Evolutionary conservation across 371 early-diverging fungal genomes (phyloP).

Genomic region (Rhizopus stolonifer): DNA sequence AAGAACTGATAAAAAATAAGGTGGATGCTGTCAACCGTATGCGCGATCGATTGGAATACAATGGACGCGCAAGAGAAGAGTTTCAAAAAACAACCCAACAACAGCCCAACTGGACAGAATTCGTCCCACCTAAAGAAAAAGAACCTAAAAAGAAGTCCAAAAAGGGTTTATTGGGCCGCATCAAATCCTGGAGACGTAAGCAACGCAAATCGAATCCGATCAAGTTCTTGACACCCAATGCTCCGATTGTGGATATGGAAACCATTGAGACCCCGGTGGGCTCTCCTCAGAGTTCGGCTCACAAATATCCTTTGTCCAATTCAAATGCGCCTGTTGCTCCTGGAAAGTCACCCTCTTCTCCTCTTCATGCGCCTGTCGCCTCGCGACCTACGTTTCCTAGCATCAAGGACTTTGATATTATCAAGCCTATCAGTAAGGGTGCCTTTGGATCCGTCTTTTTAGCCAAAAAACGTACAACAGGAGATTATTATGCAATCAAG

Average conservation of each 20-base stretch:
- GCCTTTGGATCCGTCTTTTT: constrained; percentile 91
- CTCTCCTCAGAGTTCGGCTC: constrained; percentile 20
- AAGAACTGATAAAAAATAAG: constrained; percentile 23
- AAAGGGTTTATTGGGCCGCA: constrained; percentile 24
- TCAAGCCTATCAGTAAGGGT: constrained; percentile 91
- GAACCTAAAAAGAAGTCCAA: constrained; percentile 2
- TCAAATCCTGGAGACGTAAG: constrained; percentile 28
- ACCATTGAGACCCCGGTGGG: constrained; percentile 38
- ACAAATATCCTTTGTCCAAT: constrained; percentile 10
- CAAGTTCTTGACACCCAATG: constrained; percentile 14
- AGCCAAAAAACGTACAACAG: constrained; percentile 82
- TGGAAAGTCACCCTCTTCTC: constrained; percentile 46
- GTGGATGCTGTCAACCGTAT: constrained; percentile 42
- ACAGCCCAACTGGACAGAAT: constrained; percentile 35
- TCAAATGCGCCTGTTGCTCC: constrained; percentile 16
- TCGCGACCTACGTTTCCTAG: constrained; percentile 61
- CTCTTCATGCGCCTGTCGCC: constrained; percentile 40
- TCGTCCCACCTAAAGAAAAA: constrained; percentile 19
- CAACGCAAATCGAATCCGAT: constrained; percentile 15
- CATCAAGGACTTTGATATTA: constrained; percentile 89
- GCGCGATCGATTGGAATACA: constrained; percentile 39
- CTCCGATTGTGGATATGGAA: constrained; percentile 43
- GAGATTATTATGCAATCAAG: constrained; percentile 90
- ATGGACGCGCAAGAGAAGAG: constrained; percentile 31
- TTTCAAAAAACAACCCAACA: constrained; percentile 28